A percentile compares a stretch with the other conserved stretches of the same genome.
Evolutionary conservation across 768 basidiomycete species (phyloP).

Genomic region (Leucosporidium scottii): DNA sequence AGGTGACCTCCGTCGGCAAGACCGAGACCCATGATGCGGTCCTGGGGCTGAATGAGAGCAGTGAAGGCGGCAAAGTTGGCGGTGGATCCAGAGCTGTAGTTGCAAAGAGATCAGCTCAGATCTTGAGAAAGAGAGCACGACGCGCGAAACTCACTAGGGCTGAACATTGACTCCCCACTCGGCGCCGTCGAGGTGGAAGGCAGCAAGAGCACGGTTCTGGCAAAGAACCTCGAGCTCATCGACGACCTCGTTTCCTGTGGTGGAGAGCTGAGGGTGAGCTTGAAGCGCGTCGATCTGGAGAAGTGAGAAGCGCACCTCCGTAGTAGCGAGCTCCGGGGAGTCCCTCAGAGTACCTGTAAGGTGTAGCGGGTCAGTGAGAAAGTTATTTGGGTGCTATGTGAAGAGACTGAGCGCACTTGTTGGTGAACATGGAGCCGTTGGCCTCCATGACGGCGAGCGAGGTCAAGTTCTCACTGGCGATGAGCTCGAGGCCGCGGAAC

Average conservation of each 20-base stretch:
- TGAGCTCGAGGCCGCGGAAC: slow-evolving; percentile 94
- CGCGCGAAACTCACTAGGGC: slow-evolving; percentile 74
- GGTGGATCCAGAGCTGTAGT: slow-evolving; percentile 27
- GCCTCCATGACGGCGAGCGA: slow-evolving; percentile 94
- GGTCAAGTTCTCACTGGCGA: slow-evolving; percentile 99
- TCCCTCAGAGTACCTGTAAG: slow-evolving; percentile 70
- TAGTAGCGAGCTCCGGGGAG: slow-evolving; percentile 70
- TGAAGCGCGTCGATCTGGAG: not conserved
- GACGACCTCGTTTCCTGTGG: slow-evolving; percentile 75
- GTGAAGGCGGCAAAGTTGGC: slow-evolving; percentile 90
- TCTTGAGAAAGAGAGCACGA: slow-evolving; percentile 30
- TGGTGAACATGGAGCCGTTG: slow-evolving; percentile 95
- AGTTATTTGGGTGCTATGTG: not conserved
- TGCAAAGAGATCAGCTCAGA: not conserved
- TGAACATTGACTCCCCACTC: slow-evolving; percentile 98
- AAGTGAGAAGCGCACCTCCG: slow-evolving; percentile 22
- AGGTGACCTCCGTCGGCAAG: slow-evolving; percentile 92
- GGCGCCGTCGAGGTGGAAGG: slow-evolving; percentile 83
- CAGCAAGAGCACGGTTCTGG: slow-evolving; percentile 88
- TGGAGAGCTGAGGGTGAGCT: not conserved
- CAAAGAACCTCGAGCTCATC: slow-evolving; percentile 92
- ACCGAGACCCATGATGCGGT: slow-evolving; percentile 97
- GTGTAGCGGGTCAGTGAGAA: not conserved
- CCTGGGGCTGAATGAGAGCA: slow-evolving; percentile 90
- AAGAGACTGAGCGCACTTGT: slow-evolving; percentile 55